Evolutionary conservation across 176 grass and related monocot genomes (phyloP).

Genomic region (Rhipidocladum racemiflorum): DNA sequence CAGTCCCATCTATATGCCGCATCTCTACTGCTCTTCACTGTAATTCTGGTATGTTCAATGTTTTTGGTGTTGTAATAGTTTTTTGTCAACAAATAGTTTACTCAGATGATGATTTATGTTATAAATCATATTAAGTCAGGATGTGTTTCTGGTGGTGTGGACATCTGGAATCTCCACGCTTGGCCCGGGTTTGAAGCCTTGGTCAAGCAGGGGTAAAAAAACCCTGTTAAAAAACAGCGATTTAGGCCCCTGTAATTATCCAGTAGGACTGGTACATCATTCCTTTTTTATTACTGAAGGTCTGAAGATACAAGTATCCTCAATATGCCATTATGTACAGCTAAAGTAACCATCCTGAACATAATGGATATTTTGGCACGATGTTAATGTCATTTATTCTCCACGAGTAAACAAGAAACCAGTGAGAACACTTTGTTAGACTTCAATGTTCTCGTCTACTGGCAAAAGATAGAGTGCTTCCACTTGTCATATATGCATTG

Average conservation of each 20-base stretch:
- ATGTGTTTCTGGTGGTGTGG: neutral
- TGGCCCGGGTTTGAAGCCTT: neutral
- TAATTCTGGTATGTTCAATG: constrained; percentile 56
- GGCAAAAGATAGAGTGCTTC: neutral
- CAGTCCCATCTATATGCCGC: constrained; percentile 88
- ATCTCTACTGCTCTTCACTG: constrained; percentile 75
- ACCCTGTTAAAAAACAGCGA: neutral
- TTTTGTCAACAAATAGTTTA: constrained; percentile 1
- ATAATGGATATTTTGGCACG: neutral
- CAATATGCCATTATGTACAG: neutral
- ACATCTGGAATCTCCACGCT: neutral
- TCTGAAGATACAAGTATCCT: neutral
- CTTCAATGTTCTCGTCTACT: neutral
- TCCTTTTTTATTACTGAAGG: neutral
- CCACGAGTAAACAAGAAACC: neutral
- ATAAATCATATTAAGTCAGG: neutral
- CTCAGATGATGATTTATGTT: neutral
- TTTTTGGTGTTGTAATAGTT: constrained; percentile 15
- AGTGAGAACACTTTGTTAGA: neutral
- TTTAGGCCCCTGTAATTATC: neutral
- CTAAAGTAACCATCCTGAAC: neutral
- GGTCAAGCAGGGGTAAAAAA: neutral
- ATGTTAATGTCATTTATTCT: neutral
- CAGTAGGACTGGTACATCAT: neutral
- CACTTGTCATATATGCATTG: neutral